Evolutionary conservation across 2,329 filamentous ascomycete species (phyloP).

Genomic region (Huntiella abstrusa): DNA sequence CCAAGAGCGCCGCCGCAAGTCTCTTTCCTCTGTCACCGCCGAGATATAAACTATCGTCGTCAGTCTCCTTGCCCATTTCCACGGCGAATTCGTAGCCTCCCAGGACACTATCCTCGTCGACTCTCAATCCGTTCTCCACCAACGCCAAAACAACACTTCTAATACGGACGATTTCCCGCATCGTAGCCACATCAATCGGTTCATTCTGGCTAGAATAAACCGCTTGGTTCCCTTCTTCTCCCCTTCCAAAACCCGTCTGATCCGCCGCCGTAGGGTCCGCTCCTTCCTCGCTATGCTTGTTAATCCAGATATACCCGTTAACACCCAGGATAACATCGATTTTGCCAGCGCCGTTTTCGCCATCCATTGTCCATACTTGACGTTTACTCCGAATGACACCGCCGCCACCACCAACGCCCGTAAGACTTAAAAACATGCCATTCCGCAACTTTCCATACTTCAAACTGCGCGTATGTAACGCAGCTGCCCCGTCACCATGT

Average conservation of each 20-base stretch:
- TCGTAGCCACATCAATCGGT: constrained; percentile 52
- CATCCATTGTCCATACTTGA: constrained; percentile 70
- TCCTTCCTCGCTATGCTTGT: constrained; percentile 56
- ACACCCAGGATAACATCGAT: constrained; percentile 83
- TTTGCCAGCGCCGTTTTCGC: constrained; percentile 35
- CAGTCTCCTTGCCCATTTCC: constrained; percentile 47
- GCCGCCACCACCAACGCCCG: constrained; percentile 65
- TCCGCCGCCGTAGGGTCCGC: constrained; percentile 26
- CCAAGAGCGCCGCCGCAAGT: constrained; percentile 22
- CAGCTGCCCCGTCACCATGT: constrained; percentile 68
- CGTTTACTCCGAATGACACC: constrained; percentile 69
- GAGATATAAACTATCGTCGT: constrained; percentile 39
- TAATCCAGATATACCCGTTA: constrained; percentile 94
- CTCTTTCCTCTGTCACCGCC: constrained; percentile 37
- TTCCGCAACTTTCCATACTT: constrained; percentile 94
- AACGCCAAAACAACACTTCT: constrained; percentile 65
- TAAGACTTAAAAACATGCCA: constrained; percentile 69
- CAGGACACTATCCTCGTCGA: constrained; percentile 80
- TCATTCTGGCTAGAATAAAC: constrained; percentile 96
- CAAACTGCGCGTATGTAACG: constrained; percentile 72
- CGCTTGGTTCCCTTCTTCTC: constrained; percentile 70
- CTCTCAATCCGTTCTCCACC: constrained; percentile 61
- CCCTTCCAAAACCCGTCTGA: constrained; percentile 55
- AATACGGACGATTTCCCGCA: constrained; percentile 74
- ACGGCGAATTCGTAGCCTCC: constrained; percentile 66